A percentile compares a stretch with the other conserved stretches of the same genome.
These are phyloP conservation scores for Syzygium malaccense DNA, from an alignment of 441 rosid species.

Conservation along the genomic window DNA sequence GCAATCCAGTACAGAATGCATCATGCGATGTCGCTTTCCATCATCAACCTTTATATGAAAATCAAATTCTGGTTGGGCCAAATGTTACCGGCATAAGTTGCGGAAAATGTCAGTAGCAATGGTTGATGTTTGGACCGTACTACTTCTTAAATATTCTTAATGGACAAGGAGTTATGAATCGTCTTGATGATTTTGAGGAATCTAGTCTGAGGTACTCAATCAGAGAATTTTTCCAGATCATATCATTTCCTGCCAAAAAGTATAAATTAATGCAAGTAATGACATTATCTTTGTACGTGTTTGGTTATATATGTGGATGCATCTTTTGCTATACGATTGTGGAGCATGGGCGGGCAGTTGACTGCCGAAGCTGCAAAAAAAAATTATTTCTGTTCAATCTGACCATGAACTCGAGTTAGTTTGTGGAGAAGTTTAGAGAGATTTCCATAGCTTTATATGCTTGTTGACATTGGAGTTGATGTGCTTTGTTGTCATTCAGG, in stretches of 20 bases:
- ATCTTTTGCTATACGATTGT: not conserved
- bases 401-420: not conserved
- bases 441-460: not conserved
- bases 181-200: too few relatives aligned
- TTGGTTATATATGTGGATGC: not conserved
- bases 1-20: constrained; percentile 50
- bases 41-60: too few relatives aligned
- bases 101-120: too few relatives aligned
- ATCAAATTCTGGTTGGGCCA: too few relatives aligned
- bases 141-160: too few relatives aligned
- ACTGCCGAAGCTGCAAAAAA: not conserved
- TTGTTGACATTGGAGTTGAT: not conserved
- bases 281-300: not conserved
- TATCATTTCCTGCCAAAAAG: not conserved
- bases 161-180: too few relatives aligned
- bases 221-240: not conserved
- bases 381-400: not conserved
- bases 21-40: constrained; percentile 22
- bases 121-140: too few relatives aligned
- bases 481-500: not conserved
- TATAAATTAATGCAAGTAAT: not conserved
- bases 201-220: constrained; percentile 23
- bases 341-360: not conserved
- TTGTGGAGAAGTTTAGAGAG: not conserved
- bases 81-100: too few relatives aligned